These are phyloP conservation scores for Ocimum tenuiflorum DNA, from an alignment of 257 asterid species.

Conservation along the genomic window DNA sequence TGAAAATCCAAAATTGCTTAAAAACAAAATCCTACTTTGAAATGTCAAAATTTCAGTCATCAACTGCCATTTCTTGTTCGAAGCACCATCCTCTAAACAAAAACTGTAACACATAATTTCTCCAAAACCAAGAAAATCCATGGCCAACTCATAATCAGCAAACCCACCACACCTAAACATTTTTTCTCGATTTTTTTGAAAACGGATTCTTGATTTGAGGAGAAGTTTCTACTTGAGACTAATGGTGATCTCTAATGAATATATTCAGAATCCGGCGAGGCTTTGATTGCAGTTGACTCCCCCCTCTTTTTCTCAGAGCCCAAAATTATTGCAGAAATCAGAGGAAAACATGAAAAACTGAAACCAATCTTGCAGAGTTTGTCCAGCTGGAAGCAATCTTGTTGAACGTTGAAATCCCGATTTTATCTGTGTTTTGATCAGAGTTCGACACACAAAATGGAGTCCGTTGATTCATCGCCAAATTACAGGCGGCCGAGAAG, in stretches of 20 bases:
- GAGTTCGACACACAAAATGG: conserved; percentile 22
- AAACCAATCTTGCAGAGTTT: background rate
- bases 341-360: background rate
- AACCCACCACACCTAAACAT: background rate
- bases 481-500: conserved; percentile 33
- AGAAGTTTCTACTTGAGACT: background rate
- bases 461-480: conserved; percentile 51
- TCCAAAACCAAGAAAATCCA: background rate
- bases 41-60: conserved; percentile 18
- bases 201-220: background rate
- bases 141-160: conserved; percentile 3
- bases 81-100: background rate
- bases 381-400: conserved; percentile 14
- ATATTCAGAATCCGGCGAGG: conserved; percentile 2
- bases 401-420: conserved; percentile 16
- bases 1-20: background rate
- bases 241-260: background rate
- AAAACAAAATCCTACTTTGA: conserved; percentile 18
- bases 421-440: conserved; percentile 20
- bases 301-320: conserved; percentile 10
- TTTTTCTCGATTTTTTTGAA: too few species aligned
- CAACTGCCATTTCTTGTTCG: conserved; percentile 19
- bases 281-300: conserved; percentile 33
- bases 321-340: conserved; percentile 15
- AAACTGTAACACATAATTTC: background rate